Evolutionary conservation across 306 rosid species (phyloP), one percentile per base, ranked within the genome.

Genomic region (Vigna trinervia): DNA sequence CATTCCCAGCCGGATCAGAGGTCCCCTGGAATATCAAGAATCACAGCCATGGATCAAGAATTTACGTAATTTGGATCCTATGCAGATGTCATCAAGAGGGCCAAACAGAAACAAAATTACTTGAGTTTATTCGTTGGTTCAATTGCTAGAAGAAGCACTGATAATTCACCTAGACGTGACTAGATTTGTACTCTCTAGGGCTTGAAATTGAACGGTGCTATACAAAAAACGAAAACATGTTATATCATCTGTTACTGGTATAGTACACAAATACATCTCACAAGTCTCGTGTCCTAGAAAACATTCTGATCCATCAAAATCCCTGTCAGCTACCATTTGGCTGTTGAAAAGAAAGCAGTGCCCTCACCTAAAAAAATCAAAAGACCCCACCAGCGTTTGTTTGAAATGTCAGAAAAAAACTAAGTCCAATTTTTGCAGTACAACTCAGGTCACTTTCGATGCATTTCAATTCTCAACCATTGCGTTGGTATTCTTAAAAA

Each of bases 1-100:
- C 84, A 83, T 84, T 70, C 91, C 91, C 15, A 88, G 32, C 64
- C 87, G 64, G 68, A 85, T 88, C 36, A 85, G 63, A 41, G 91
- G 91, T 69, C 82, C 89, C 81, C 87, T 88, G 79, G 41, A 87
- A 71, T 53, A 81, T 73, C 59, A 56, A 78, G 19, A 85, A 69
- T 32, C 71, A 58, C 11, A 59, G 23, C 45, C 20, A 50, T 26
- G 28, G 28, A 81, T 73, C 59, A 56, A 78, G 19, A 85, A 69
- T 66, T 72, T 41, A 76, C 61, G 66, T 71, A 39, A 57, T 57
- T 72, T 52, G 38, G 60, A 75, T 61, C 9, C 45, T 59, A n/a
- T 74, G 28, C 58, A 67, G 39, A 48, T 59, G 47, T 12, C 26
- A 58, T 20, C 5, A 65, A 56, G 28, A 63, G 13, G 41, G 32